Evolutionary conservation across 805 yeast species (phyloP), one percentile per base, ranked within the genome.

Genomic region (Lachancea quebecensis): DNA sequence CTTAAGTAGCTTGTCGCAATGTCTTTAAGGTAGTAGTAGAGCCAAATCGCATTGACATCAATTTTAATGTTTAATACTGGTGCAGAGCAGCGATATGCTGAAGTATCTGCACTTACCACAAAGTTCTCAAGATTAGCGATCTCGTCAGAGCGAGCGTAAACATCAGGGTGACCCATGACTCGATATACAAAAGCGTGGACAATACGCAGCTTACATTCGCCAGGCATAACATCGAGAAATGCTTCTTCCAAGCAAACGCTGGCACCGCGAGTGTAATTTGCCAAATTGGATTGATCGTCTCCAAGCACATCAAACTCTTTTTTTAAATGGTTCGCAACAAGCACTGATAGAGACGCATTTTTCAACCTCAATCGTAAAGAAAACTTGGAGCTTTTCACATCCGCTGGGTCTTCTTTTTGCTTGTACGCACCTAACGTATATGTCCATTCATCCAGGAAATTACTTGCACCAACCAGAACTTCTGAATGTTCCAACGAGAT

Each of bases 11-110:
- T 35, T 8, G 14, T 38, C 11, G 44, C 38, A 9, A 60, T 50
- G 31, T 52, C 51, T 38, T 27, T 47, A 14, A 57, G 29, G 33
- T 52, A 60, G 41, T 53, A 57, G 3, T 33, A 15, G 10, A 60
- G 39, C 67, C 64, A 62, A n/a, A 62, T 48, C 3, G 57, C n/a
- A 45, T 55, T 57, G 7, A 61, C 55, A 46, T 62, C 68, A 18
- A 64, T 39, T 29, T 54, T 56, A 2, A 58, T n/a, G 17, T 52
- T 52, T 12, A 60, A 37, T 11, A 43, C 39, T 1, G 67, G 65
- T 10, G 61, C 33, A 11, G 12, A 31, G n/a, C 57, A 21, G 10
- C 8, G 15, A 2, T 45, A 25, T 3, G 32, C 27, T 12, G 35
- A 21, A 1, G 25, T 10, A 4, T 31, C 27, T 1, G 18, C 18